Conservation (phyloP, 208 protist species). For the Plasmodiophora brassicae region DNA sequence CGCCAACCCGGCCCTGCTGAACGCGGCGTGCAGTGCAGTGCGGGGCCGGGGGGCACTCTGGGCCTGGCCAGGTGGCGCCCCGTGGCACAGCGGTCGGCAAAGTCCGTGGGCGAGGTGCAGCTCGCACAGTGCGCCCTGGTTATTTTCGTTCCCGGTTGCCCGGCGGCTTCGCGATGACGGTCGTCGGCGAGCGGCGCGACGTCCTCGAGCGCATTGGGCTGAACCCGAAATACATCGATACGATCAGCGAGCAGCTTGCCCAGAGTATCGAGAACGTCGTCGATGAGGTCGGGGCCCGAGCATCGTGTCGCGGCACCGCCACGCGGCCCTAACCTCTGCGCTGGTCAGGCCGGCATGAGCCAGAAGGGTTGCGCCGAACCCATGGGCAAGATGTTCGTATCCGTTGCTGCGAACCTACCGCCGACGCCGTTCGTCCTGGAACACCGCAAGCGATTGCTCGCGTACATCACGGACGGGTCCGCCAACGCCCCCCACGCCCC, state of each 20-base stretch:
- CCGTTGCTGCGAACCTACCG: background rate
- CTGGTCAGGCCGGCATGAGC: slow-evolving; percentile 3
- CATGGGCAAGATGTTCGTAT: background rate
- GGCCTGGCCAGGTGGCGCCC: too few species aligned
- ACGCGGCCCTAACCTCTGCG: background rate
- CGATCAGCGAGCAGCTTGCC: background rate
- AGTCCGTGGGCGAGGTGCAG: too few species aligned
- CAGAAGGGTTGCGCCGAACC: background rate
- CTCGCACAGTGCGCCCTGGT: background rate
- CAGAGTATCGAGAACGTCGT: slow-evolving; percentile 4
- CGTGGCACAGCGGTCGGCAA: too few species aligned
- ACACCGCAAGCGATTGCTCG: background rate
- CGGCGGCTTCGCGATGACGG: background rate
- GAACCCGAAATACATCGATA: background rate
- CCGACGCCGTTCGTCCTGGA: background rate
- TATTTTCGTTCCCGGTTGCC: background rate
- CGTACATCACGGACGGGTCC: slow-evolving; percentile 5
- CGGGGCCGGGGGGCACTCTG: too few species aligned
- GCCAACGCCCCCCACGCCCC: background rate
- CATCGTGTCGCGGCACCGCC: background rate
- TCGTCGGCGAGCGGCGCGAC: background rate
- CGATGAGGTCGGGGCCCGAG: background rate
- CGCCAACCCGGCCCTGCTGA: too few species aligned
- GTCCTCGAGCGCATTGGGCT: background rate
- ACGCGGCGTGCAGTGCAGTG: too few species aligned